These are phyloP conservation scores for Cytospora piceae DNA, from an alignment of 2,329 filamentous ascomycete genomes.

Conservation along the genomic window DNA sequence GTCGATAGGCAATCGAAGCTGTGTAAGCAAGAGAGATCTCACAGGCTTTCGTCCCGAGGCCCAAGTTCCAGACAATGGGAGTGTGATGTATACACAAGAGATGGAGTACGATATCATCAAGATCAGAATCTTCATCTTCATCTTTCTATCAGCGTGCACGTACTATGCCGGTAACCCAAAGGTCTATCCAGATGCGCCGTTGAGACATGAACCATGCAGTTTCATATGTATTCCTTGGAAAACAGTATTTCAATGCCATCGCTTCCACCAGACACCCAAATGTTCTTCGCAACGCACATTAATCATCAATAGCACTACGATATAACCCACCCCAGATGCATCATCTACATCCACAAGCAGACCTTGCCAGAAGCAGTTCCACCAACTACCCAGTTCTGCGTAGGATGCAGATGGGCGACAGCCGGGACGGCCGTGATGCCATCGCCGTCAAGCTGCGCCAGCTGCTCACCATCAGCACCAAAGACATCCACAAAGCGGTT, in stretches of 20 bases:
- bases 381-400: constrained; percentile 86
- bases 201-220: neutral
- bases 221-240: neutral
- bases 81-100: no score
- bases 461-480: constrained; percentile 77
- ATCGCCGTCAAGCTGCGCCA: constrained; percentile 86
- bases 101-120: neutral
- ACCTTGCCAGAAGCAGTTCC: constrained; percentile 92
- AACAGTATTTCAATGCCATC: neutral
- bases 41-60: no score
- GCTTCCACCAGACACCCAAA: neutral
- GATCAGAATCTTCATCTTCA: neutral
- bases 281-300: neutral
- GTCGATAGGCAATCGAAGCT: no score
- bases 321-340: neutral
- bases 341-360: constrained; percentile 79
- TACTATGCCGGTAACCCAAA: neutral
- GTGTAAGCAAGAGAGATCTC: no score
- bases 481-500: constrained; percentile 95
- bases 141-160: neutral
- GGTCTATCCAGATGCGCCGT: neutral
- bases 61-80: no score
- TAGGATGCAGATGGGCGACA: constrained; percentile 88
- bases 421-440: constrained; percentile 94
- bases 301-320: neutral